Evolutionary conservation across 192 early-diverging fungal genomes (phyloP).

Genomic region (Entophlyctis luteolus): DNA sequence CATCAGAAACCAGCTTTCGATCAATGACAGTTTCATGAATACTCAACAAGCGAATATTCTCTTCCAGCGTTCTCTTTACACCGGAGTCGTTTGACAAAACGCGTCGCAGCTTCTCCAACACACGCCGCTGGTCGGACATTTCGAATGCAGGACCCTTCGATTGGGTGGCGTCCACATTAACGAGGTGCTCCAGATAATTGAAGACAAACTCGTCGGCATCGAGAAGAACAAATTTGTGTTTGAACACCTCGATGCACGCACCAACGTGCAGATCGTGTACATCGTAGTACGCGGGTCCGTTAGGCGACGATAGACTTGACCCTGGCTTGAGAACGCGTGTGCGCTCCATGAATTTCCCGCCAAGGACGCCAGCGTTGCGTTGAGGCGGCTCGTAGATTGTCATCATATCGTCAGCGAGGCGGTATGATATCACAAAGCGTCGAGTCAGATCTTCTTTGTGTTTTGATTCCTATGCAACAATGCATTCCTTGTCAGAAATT

Average conservation of each 20-base stretch:
- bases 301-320: conserved; percentile 31
- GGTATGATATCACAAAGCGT: conserved; percentile 60
- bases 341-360: conserved; percentile 64
- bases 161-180: not conserved
- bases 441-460: conserved; percentile 57
- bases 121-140: conserved; percentile 26
- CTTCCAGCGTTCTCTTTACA: conserved; percentile 12
- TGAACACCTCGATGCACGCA: conserved; percentile 45
- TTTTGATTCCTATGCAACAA: conserved; percentile 54
- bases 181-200: conserved; percentile 46
- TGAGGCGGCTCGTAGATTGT: conserved; percentile 65
- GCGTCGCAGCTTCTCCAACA: conserved; percentile 26
- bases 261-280: conserved; percentile 51
- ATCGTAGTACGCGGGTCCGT: conserved; percentile 52
- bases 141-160: conserved; percentile 21
- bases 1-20: conserved; percentile 32
- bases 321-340: conserved; percentile 56
- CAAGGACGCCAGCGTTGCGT: conserved; percentile 59
- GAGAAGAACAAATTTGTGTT: conserved; percentile 50
- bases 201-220: conserved; percentile 67
- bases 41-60: conserved; percentile 4
- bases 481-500: too few relatives aligned
- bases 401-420: conserved; percentile 60
- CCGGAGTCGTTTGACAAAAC: conserved; percentile 5
- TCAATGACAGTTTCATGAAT: conserved; percentile 35